phyloP scores from a whole-genome alignment of 208 protist genomes.

The Naegleria fowleri region DNA sequence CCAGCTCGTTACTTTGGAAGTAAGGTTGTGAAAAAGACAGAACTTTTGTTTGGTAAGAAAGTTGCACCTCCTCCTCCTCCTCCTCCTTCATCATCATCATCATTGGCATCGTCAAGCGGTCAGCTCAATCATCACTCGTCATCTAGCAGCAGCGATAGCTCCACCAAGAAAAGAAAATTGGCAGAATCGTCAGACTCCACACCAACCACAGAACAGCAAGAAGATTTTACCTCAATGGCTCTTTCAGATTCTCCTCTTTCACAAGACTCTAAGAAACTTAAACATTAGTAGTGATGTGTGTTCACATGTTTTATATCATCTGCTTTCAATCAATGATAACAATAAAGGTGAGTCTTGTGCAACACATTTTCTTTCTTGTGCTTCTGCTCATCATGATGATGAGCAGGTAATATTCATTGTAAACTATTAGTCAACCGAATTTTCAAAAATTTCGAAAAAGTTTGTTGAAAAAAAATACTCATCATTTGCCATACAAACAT shows the following conservation, averaged over 20 bases:
- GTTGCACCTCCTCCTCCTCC: no score
- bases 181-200: background rate
- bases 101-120: no score
- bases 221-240: background rate
- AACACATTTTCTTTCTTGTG: no score
- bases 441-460: background rate
- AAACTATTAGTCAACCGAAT: background rate
- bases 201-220: background rate
- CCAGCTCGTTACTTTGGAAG: background rate
- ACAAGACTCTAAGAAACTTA: no score
- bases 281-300: no score
- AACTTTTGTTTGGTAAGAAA: background rate
- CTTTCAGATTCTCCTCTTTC: no score
- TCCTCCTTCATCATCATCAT: no score
- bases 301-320: no score
- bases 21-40: background rate
- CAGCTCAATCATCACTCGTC: background rate
- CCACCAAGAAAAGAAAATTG: background rate
- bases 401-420: background rate
- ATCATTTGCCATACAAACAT: background rate
- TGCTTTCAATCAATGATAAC: no score
- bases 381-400: no score
- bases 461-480: constrained; percentile 9
- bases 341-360: no score
- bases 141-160: background rate